Conservation (phyloP, 768 basidiomycete genomes). For the Suillus clintonianus region DNA sequence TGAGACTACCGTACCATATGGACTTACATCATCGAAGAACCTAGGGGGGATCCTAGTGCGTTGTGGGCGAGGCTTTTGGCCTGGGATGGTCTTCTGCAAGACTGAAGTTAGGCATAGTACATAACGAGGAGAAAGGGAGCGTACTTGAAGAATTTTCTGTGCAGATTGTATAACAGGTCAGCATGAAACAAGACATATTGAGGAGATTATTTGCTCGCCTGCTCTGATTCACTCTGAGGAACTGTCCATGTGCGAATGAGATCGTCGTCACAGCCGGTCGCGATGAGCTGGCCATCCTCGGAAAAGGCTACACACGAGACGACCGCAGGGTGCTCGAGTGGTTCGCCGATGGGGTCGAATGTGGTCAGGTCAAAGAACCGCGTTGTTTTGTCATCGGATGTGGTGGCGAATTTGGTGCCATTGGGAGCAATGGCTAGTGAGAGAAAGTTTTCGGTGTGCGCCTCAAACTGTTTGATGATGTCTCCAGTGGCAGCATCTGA, state of each 20-base stretch:
- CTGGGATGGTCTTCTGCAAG: background rate
- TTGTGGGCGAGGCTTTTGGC: background rate
- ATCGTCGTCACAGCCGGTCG: background rate
- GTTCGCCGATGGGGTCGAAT: background rate
- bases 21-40: background rate
- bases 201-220: background rate
- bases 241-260: background rate
- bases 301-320: background rate
- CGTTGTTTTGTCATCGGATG: background rate
- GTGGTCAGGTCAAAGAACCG: background rate
- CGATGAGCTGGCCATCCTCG: background rate
- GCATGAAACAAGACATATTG: background rate
- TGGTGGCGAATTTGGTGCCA: background rate
- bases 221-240: background rate
- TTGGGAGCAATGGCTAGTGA: background rate
- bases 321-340: background rate
- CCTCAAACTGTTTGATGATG: too few relatives aligned
- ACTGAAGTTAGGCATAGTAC: background rate
- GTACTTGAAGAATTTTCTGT: background rate
- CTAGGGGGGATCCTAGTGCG: background rate
- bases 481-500: too few relatives aligned
- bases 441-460: background rate
- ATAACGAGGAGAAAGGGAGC: background rate
- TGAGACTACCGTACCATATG: background rate
- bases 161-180: background rate